These are phyloP conservation scores for Panaeolus papilionaceus DNA, from an alignment of 768 basidiomycete genomes.

Conservation along the genomic window DNA sequence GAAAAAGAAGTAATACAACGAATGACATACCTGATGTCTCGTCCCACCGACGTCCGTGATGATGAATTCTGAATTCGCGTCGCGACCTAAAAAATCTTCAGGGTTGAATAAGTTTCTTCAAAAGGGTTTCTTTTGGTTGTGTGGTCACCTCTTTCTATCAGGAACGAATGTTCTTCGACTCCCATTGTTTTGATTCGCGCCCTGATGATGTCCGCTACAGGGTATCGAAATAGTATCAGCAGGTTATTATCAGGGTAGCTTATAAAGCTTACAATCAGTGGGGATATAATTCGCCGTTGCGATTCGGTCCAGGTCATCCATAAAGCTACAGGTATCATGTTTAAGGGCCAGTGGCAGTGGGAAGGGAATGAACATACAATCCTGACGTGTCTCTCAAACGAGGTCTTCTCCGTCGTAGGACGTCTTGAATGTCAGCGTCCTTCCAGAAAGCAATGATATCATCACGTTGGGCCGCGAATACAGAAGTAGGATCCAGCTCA, in stretches of 20 bases:
- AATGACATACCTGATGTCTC: constrained; percentile 48
- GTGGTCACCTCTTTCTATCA: constrained; percentile 56
- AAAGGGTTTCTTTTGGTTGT: neutral
- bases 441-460: constrained; percentile 71
- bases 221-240: neutral
- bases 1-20: neutral
- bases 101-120: constrained; percentile 1
- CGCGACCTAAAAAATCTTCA: constrained; percentile 29
- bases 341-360: neutral
- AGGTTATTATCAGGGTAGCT: neutral
- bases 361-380: constrained; percentile 57
- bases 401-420: constrained; percentile 56
- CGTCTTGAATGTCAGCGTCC: constrained; percentile 55
- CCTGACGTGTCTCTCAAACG: constrained; percentile 68
- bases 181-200: constrained; percentile 77
- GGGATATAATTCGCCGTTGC: constrained; percentile 62
- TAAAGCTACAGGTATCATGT: constrained; percentile 54
- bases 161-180: constrained; percentile 73
- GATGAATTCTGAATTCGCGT: constrained; percentile 62
- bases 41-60: constrained; percentile 77
- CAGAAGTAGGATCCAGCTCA: constrained; percentile 51
- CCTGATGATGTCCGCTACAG: constrained; percentile 72
- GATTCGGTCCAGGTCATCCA: constrained; percentile 72
- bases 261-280: constrained; percentile 55
- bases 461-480: constrained; percentile 58